These are phyloP conservation scores for Sonneratia alba DNA, from an alignment of 345 rosid species.

Conservation along the genomic window DNA sequence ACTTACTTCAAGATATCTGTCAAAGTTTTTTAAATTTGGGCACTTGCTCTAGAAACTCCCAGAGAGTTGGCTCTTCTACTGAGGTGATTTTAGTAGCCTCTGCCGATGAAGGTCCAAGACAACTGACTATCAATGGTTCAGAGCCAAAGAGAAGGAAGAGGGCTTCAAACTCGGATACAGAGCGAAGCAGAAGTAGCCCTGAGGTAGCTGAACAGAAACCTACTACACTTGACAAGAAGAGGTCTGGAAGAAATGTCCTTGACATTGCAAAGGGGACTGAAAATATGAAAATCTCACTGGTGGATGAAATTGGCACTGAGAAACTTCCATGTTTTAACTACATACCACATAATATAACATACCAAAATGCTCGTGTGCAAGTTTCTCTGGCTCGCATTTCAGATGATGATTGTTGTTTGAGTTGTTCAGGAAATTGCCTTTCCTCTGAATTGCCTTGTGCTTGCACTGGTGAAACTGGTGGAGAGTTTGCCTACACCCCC, in stretches of 20 bases:
- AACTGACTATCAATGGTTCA: conserved; percentile 4
- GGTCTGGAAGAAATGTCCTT: conserved; percentile 4
- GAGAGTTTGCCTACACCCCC: conserved; percentile 69
- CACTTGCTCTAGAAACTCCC: not conserved
- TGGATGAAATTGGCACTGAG: conserved; percentile 39
- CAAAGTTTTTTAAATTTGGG: conserved; percentile 13
- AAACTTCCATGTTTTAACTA: conserved; percentile 50
- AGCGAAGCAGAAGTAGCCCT: conserved; percentile 12
- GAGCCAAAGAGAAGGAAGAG: conserved; percentile 6
- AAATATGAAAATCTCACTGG: conserved; percentile 51
- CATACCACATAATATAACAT: conserved; percentile 48
- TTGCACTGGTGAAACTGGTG: conserved; percentile 76
- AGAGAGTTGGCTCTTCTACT: conserved; percentile 6
- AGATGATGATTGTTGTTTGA: conserved; percentile 60
- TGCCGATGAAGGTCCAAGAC: conserved; percentile 5
- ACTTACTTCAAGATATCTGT: not conserved
- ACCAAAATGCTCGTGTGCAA: conserved; percentile 54
- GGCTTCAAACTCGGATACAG: conserved; percentile 17
- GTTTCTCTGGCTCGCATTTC: conserved; percentile 63
- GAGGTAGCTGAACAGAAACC: conserved; percentile 9
- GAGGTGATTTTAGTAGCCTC: conserved; percentile 3
- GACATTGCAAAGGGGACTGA: conserved; percentile 58
- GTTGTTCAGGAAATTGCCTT: conserved; percentile 72
- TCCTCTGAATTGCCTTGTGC: conserved; percentile 46
- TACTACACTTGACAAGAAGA: conserved; percentile 16